Conservation (phyloP, 805 yeast genomes). For the Wickerhamiella spandovensis region DNA sequence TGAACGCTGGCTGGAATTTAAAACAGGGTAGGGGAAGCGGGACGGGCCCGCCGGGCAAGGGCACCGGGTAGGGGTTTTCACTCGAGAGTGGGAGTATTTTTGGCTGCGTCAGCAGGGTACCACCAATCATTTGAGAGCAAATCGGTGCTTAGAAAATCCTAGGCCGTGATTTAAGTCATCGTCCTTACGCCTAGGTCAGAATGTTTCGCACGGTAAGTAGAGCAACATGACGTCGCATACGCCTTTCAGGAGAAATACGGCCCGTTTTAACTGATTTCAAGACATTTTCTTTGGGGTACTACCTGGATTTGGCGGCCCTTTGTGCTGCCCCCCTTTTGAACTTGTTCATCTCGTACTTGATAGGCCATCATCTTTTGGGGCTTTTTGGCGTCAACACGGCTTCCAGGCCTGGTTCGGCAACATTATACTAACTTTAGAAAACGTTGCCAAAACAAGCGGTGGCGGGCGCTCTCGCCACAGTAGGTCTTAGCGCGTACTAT, state of each 20-base stretch:
- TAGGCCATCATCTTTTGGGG: no score
- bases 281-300: no score
- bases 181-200: constrained; percentile 2
- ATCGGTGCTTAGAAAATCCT: constrained; percentile 6
- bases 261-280: no score
- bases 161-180: neutral
- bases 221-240: no score
- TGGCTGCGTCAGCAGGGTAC: neutral
- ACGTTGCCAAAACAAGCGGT: constrained; percentile 25
- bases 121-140: constrained; percentile 7
- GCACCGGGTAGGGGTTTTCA: neutral
- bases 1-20: neutral
- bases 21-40: neutral
- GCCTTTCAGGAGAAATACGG: no score
- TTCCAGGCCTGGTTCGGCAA: neutral
- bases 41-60: neutral
- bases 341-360: no score
- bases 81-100: neutral
- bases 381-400: no score
- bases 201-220: constrained; percentile 9
- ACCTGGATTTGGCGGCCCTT: no score
- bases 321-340: no score
- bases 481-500: constrained; percentile 69
- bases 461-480: constrained; percentile 44
- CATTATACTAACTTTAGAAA: constrained; percentile 8